Evolutionary conservation across 192 early-diverging fungal genomes (phyloP), one percentile per base, ranked within the genome.

Genomic region (Gonapodya prolifera): DNA sequence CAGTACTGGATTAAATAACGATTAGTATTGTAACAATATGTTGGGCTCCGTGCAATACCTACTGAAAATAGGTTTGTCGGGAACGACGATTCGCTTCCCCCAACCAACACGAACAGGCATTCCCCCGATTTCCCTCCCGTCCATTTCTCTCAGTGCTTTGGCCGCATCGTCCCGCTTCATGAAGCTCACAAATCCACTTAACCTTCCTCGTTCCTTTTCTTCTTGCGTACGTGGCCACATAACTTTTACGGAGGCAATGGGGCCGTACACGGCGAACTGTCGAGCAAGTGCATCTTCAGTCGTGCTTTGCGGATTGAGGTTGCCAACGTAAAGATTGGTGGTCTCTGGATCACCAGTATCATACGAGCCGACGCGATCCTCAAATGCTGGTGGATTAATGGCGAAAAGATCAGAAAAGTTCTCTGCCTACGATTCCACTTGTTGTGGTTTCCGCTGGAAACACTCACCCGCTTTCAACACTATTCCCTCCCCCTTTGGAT

Each of bases 141-240:
- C 90, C 88, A 96, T 87, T n/a, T 84, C 84, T 34, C 84, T 80
- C 1, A 95, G 75, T 1, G 96, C 94, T 30, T 83, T 77, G 16
- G 83, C 89, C 0, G 96, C 96, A 80, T 86, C 85, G 13, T 74
- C 78, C 28, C 96, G 86, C 23, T 87, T 84, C 93, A 95, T 95
- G 81, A 94, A 98, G 76, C 93, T 91, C 17, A 98, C 92, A 85
- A 98, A 98, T 28, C 92, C 94, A 75, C 87, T 91, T 78, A 94
- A 95, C 8, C 89, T 83, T 69, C 89, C 87, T 13, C 95, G 88
- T 29, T 91, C 91, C 35, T 87, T 87, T 81, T 94, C 93, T 70
- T 94, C 94, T n/a, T 81, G 84, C 0, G 92, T 91, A 17, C 96
- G 91, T 0, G 95, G 94, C 94, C 95, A 95, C 96, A 98, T 94